These are phyloP conservation scores for Colletotrichum sansevieriae DNA, from an alignment of 2,329 filamentous ascomycete species.

Conservation along the genomic window DNA sequence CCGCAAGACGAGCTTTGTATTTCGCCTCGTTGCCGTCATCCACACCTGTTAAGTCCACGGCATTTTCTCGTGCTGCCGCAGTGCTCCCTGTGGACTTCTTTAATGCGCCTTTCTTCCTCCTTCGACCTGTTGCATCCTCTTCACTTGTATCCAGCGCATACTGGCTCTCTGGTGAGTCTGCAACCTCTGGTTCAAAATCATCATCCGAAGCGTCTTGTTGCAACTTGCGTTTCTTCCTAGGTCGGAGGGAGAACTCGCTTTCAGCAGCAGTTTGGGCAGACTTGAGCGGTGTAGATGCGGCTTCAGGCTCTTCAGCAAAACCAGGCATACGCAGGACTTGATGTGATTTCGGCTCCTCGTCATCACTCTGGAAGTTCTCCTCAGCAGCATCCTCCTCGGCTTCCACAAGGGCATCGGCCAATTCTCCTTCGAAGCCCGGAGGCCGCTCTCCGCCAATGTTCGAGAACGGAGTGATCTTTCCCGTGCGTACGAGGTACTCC, in stretches of 20 bases:
- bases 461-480: slow-evolving; percentile 97
- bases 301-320: slow-evolving; percentile 67
- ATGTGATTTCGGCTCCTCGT: slow-evolving; percentile 72
- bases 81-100: slow-evolving; percentile 51
- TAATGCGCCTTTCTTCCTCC: slow-evolving; percentile 60
- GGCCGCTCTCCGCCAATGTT: slow-evolving; percentile 76
- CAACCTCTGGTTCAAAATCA: slow-evolving; percentile 58
- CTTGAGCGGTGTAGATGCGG: slow-evolving; percentile 40
- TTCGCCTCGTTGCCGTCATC: slow-evolving; percentile 91
- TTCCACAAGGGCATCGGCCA: slow-evolving; percentile 84
- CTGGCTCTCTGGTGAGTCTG: slow-evolving; percentile 43
- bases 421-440: slow-evolving; percentile 73
- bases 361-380: slow-evolving; percentile 57
- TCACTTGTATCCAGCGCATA: slow-evolving; percentile 52
- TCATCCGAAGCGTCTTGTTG: slow-evolving; percentile 56
- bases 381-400: slow-evolving; percentile 80
- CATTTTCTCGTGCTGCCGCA: slow-evolving; percentile 49
- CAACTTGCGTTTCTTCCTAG: slow-evolving; percentile 67
- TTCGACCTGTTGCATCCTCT: slow-evolving; percentile 55
- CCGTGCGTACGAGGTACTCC: slow-evolving; percentile 93
- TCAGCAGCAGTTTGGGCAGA: slow-evolving; percentile 51
- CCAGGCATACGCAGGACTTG: slow-evolving; percentile 80
- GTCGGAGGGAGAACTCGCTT: slow-evolving; percentile 69
- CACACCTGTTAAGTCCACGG: slow-evolving; percentile 68
- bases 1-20: slow-evolving; percentile 80